Base-by-base conservation (phyloP, 805 yeast genomes). In the Sugiyamaella lignohabitans region DNA sequence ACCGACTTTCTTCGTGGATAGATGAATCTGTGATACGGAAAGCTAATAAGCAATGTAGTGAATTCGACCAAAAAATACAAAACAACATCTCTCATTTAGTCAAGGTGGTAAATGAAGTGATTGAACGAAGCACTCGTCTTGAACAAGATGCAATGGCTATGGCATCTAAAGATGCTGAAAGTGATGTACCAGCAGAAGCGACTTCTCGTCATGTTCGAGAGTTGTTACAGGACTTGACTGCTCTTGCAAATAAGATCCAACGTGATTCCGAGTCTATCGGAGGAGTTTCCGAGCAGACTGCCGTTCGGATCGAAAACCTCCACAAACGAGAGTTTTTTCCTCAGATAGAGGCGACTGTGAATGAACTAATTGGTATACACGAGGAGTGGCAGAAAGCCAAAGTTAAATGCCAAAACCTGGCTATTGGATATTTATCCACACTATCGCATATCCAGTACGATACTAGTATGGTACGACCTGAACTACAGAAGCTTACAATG, bases 251-350 rank as follows among this genome's bases (percentile, higher is more conserved):
- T 24, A 58, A 58, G 43, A 45, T 60, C 18, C 42, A 52, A 21
- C 47, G 50, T 32, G 64, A 60, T 38, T 48, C 58, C 14, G 59
- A 55, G 29, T 51, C 56, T 37, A 49, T 60, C 30, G 49, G 52
- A 5, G 42, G 50, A 3, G 50, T 53, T 21, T 21, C 43, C 21
- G 48, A 34, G 19, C 52, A 54, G 29, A 47, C 49, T 8, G 50
- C 51, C 21, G 18, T 37, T 11, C 47, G 62, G 3, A 53, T 59
- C 23, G 46, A 53, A 16, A 37, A 45, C 2, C 40, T 62, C 10
- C 66, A 62, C 40, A 57, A 55, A 22, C 47, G 51, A n/a, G 65
- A 62, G 44, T 59, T 60, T 32, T 41, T 62, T 10, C 61, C 61
- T 2, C 56, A 56, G 38, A 51, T 62, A 2, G 42, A 49, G 16